phyloP scores from a whole-genome alignment of 1,284 basidiomycete species.

The Cryptococcus sp. region DNA sequence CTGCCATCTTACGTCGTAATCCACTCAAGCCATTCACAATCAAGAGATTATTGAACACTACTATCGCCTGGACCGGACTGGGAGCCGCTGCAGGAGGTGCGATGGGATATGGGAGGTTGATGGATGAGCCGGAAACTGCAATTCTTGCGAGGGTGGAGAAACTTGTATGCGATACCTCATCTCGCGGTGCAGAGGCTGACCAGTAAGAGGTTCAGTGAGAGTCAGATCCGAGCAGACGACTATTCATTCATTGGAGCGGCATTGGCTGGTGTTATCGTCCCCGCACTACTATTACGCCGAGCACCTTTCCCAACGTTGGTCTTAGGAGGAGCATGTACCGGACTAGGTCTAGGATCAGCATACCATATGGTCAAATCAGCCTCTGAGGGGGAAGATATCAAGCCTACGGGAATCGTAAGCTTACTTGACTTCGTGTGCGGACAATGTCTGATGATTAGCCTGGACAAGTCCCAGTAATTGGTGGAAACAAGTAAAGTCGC shows the following conservation, averaged over 20 bases:
- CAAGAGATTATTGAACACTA: slow-evolving; percentile 22
- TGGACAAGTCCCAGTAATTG: slow-evolving; percentile 8
- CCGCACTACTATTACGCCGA: slow-evolving; percentile 40
- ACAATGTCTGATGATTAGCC: slow-evolving; percentile 1
- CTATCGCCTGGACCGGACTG: slow-evolving; percentile 13
- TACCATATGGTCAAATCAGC: slow-evolving; percentile 30
- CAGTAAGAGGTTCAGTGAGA: slow-evolving; percentile 24
- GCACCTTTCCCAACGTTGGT: slow-evolving; percentile 34
- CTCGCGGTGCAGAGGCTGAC: background rate
- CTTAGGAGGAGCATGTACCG: slow-evolving; percentile 40
- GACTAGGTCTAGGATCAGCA: slow-evolving; percentile 40
- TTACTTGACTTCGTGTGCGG: too few species aligned
- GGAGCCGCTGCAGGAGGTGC: slow-evolving; percentile 25
- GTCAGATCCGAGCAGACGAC: slow-evolving; percentile 41
- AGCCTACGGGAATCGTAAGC: slow-evolving; percentile 41
- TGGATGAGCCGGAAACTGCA: slow-evolving; percentile 23
- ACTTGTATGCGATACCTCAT: slow-evolving; percentile 33
- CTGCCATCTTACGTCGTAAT: slow-evolving; percentile 20
- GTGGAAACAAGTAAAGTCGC: slow-evolving; percentile 7
- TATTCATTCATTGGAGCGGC: slow-evolving; percentile 43
- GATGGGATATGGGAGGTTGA: slow-evolving; percentile 23
- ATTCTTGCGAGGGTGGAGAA: slow-evolving; percentile 27
- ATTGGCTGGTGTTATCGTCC: slow-evolving; percentile 35
- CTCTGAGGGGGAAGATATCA: slow-evolving; percentile 31
- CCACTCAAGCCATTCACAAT: slow-evolving; percentile 30